Base-by-base conservation (phyloP, 352 stramenopile genomes). In the Plasmopara muralis region DNA sequence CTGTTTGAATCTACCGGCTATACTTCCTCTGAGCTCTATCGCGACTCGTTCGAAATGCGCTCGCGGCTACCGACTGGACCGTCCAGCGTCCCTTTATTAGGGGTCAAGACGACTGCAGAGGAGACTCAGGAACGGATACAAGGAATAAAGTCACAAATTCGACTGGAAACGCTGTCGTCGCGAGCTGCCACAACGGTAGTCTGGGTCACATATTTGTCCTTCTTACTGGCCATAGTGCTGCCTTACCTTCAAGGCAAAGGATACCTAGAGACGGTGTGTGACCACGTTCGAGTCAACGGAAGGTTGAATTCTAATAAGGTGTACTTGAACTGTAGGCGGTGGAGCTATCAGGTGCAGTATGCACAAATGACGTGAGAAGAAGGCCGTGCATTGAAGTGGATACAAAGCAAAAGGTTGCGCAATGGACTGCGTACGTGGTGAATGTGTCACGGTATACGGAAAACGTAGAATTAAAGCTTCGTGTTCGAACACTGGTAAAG, bases 1-100 rank as follows among this genome's bases (percentile, higher is more conserved):
- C 64, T 93, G 29, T 93, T 93, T 65, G 60, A 85, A 16, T 87
- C 82, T 18, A 83, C 68, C 20, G 83, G 77, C 8, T 93, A 93
- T 43, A 77, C 80, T 50, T 89, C 77, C 6, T 93, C 83, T 2
- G 78, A 88, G 54, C 70, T 93, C 30, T 89, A 79, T 56, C 74
- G 72, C 16, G 83, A 93, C 62, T 74, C 68, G 16, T 91, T 80
- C 43, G 80, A 91, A 63, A 89, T 91, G 76, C 80, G 76, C 47
- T 66, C 64, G 53, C 77, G 80, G 6, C 72, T 91, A 47, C 39
- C 60, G 9, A 45, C 48, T 8, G 28, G 34, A n/a, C 72, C 60
- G 0, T 60, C 55, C 6, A 57, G 60, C 14, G 58, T 58, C 43
- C 60, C 72, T 55, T 31, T 70, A 48, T 52, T 61, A 55, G 50